Percentiles rank a stretch among this genome's conserved stretches.
Conservation (phyloP, 176 grass and related monocot genomes). For the Dactylis glomerata region DNA sequence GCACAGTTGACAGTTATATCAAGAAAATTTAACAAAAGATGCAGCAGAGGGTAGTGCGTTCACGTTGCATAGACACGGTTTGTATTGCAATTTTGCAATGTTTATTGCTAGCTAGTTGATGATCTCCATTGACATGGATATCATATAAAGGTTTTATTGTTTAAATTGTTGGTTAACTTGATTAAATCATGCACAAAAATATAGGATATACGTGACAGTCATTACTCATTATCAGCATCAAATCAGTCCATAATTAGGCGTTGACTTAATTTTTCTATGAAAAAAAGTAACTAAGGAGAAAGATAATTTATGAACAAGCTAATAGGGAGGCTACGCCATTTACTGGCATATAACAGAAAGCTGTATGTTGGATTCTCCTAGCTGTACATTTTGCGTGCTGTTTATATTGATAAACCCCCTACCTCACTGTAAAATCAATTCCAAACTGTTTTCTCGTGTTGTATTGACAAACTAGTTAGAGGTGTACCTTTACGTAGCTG, state of each 20-base stretch:
- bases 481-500: background rate
- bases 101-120: background rate
- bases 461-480: background rate
- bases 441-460: background rate
- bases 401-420: slow-evolving; percentile 2
- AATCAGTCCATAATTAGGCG: slow-evolving; percentile 9
- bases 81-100: background rate
- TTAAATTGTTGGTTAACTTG: background rate
- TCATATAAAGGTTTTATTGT: background rate
- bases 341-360: slow-evolving; percentile 5
- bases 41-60: background rate
- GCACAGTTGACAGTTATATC: background rate
- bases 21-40: background rate
- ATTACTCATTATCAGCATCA: slow-evolving; percentile 38
- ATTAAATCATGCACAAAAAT: background rate
- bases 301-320: background rate
- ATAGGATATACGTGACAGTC: slow-evolving; percentile 30
- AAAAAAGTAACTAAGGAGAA: background rate
- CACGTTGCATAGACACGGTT: slow-evolving; percentile 25
- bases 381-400: background rate
- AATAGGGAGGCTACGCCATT: background rate
- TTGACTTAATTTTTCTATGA: background rate
- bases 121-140: background rate
- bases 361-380: slow-evolving; percentile 11
- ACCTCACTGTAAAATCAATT: background rate